phyloP scores from a whole-genome alignment of 805 yeast species.

The Torulaspora gathmanii region DNA sequence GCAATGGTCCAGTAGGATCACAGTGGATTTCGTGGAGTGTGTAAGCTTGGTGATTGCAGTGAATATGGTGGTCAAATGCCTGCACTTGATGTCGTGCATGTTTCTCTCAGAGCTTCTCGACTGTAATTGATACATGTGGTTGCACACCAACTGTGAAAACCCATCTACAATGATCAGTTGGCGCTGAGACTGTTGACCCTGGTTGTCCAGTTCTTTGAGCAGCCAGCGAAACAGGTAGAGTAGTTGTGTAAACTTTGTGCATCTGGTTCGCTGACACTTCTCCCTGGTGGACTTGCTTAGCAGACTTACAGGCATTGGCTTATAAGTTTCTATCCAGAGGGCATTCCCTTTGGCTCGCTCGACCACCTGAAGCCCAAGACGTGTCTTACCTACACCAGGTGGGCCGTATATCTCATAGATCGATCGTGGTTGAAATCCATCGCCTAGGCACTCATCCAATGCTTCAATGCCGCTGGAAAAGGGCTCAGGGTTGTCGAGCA shows the following conservation, averaged over 20 bases:
- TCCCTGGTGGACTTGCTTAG: neutral
- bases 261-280: slow-evolving; percentile 8
- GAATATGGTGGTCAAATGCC: slow-evolving; percentile 24
- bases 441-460: slow-evolving; percentile 23
- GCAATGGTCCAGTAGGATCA: slow-evolving; percentile 30
- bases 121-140: slow-evolving; percentile 19
- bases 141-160: slow-evolving; percentile 29
- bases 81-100: slow-evolving; percentile 30
- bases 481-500: slow-evolving; percentile 24
- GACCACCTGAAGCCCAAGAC: slow-evolving; percentile 22
- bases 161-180: slow-evolving; percentile 31
- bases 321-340: slow-evolving; percentile 32
- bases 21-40: slow-evolving; percentile 18
- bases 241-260: slow-evolving; percentile 26
- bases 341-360: slow-evolving; percentile 15
- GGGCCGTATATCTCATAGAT: slow-evolving; percentile 36
- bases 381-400: slow-evolving; percentile 34
- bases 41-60: slow-evolving; percentile 31
- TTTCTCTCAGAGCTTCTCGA: slow-evolving; percentile 5
- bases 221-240: slow-evolving; percentile 25
- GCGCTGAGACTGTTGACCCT: slow-evolving; percentile 1
- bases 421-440: slow-evolving; percentile 28
- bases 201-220: slow-evolving; percentile 7
- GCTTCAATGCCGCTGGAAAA: slow-evolving; percentile 22
- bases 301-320: slow-evolving; percentile 8